phyloP scores from a whole-genome alignment of 495 filamentous ascomycete genomes.

The Podospora didyma region DNA sequence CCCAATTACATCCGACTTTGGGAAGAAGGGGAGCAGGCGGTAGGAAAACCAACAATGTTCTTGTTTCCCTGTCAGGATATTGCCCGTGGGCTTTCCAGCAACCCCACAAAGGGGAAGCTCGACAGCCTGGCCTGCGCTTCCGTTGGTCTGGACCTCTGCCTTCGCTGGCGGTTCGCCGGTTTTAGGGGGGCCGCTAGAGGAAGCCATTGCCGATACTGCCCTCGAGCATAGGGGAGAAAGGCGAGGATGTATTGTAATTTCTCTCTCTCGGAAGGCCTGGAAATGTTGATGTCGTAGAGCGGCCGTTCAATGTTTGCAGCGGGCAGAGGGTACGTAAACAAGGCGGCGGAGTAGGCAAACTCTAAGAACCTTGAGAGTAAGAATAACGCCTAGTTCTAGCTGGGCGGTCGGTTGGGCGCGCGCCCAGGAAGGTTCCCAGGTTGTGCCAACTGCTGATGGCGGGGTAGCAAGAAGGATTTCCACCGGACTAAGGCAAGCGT shows the following conservation, averaged over 20 bases:
- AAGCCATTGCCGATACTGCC: background rate
- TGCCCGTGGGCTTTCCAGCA: background rate
- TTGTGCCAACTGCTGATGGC: background rate
- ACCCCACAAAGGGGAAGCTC: conserved; percentile 16
- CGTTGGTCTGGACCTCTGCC: background rate
- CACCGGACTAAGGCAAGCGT: no score
- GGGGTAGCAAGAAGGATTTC: no score
- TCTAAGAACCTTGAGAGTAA: no score
- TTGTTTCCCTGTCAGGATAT: conserved; percentile 81
- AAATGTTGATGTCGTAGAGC: no score
- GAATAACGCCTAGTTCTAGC: background rate
- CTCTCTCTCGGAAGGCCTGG: no score
- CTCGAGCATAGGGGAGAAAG: no score
- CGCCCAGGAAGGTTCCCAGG: background rate
- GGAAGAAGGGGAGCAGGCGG: background rate
- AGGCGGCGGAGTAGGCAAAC: no score
- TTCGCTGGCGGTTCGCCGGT: conserved; percentile 1
- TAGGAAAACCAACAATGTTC: conserved; percentile 74
- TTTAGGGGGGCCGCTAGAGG: background rate
- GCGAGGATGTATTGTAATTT: no score
- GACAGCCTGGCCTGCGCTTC: conserved; percentile 1
- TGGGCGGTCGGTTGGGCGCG: background rate
- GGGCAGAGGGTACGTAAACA: no score
- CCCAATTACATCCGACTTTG: no score
- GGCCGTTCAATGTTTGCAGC: no score